A percentile compares a stretch with the other conserved stretches of the same genome.
Evolutionary conservation across 352 stramenopile species (phyloP).

Genomic region (Globisporangium splendens): DNA sequence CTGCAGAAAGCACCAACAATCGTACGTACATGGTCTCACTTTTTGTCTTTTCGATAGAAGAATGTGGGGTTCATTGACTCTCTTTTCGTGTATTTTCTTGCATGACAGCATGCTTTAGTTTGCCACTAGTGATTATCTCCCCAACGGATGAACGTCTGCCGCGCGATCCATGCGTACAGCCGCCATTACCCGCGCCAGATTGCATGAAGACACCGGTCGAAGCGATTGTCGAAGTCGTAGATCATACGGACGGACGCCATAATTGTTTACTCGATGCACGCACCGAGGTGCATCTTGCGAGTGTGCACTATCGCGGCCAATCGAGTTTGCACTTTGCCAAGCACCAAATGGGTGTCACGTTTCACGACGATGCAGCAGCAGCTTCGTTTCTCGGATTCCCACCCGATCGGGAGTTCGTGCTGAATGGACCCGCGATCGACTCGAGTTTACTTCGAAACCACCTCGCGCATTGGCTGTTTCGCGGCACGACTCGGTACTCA

Average conservation of each 20-base stretch:
- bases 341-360: constrained; percentile 74
- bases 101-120: constrained; percentile 1
- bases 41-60: too few species aligned
- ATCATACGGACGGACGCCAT: neutral
- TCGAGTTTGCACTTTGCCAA: constrained; percentile 75
- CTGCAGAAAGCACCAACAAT: neutral
- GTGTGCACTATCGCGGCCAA: constrained; percentile 67
- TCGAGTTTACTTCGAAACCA: constrained; percentile 73
- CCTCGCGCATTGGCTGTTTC: constrained; percentile 74
- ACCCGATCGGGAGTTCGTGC: constrained; percentile 59
- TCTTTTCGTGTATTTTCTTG: neutral
- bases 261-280: constrained; percentile 6
- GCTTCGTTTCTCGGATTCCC: constrained; percentile 54
- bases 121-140: constrained; percentile 6
- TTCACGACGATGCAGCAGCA: constrained; percentile 21
- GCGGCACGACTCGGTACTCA: constrained; percentile 69
- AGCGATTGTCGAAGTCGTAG: constrained; percentile 9
- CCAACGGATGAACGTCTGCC: constrained; percentile 1
- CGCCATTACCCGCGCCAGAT: constrained; percentile 1
- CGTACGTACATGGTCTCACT: neutral
- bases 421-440: constrained; percentile 76
- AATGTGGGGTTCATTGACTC: too few species aligned
- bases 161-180: neutral
- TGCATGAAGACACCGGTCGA: constrained; percentile 10
- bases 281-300: neutral